These are phyloP conservation scores for Talaromyces nanjingensis DNA, from an alignment of 495 filamentous ascomycete species.

Conservation along the genomic window DNA sequence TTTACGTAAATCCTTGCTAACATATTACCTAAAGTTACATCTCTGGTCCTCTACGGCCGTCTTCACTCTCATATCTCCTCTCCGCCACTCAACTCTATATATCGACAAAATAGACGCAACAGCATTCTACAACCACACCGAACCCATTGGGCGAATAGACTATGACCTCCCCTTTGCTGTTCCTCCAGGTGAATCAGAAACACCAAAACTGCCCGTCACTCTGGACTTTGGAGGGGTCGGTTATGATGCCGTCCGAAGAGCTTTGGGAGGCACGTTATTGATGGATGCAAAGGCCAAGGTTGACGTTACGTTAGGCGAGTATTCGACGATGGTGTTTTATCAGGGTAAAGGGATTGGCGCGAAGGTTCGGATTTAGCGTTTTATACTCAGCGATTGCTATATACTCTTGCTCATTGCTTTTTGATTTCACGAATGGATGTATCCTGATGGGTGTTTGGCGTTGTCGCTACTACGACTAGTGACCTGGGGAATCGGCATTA, in stretches of 20 bases:
- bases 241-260: constrained; percentile 70
- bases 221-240: constrained; percentile 72
- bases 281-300: constrained; percentile 73
- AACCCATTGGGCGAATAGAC: constrained; percentile 67
- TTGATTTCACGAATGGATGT: neutral
- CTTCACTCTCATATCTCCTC: constrained; percentile 76
- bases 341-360: constrained; percentile 68
- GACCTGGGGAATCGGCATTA: neutral
- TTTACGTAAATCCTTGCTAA: constrained; percentile 4
- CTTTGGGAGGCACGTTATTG: constrained; percentile 75
- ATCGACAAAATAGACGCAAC: constrained; percentile 76
- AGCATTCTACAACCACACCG: constrained; percentile 73
- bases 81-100: constrained; percentile 60
- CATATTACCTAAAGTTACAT: constrained; percentile 47
- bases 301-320: constrained; percentile 62
- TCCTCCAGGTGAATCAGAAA: constrained; percentile 61
- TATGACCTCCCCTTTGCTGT: constrained; percentile 70
- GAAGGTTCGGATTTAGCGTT: constrained; percentile 50
- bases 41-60: constrained; percentile 78
- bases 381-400: neutral
- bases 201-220: constrained; percentile 72
- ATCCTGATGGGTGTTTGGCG: neutral
- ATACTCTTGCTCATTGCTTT: neutral
- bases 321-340: constrained; percentile 63
- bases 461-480: neutral